Base-by-base conservation (phyloP, 208 protist genomes). In the Zelonia costaricensis region DNA sequence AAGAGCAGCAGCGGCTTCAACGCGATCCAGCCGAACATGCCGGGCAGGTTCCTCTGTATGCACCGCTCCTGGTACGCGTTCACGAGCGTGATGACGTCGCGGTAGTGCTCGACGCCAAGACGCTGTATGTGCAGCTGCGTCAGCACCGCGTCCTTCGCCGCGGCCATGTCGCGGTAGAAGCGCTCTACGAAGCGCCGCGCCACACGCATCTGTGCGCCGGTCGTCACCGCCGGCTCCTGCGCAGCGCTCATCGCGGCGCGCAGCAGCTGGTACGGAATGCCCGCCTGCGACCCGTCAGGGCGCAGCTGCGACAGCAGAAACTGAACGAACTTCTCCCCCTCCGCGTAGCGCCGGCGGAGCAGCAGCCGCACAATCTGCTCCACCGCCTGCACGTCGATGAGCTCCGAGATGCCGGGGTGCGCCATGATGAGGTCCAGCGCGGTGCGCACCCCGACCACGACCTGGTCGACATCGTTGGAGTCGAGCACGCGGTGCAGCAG, bases 11-110 rank as follows among this genome's bases (percentile, higher is more conserved):
- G 47, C 25, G 89, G 82, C 40, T 86, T 83, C 35, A 87, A 12
- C 0, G 74, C 84, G 7, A 93, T 67, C 89, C 89, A 95, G 59
- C 78, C 81, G 62, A 93, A 91, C 64, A 95, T 91, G 33, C 86
- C 89, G 16, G 77, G 87, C 54, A 84, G 61, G 33, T 80, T 71
- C 30, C 74, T 67, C 61, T 77, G 57, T 9, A 89, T 76, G 48
- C 80, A 93, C 9, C 80, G 69, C 39, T 47, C 51, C 47, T 92
- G 84, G 55, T 95, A 95, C 7, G 60, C 63, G 47, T 86, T 87
- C 38, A 91, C 80, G 28, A 74, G 63, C 10, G 74, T 64, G 38
- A 93, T 88, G 28, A 95, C 89, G 51, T 86, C 74, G 23, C 57
- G 56, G 38, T 82, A 74, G 23, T 82, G 33, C 27, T 90, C 80